Evolutionary conservation across 768 basidiomycete species (phyloP).

Genomic region (Dioszegia aurantiaca): DNA sequence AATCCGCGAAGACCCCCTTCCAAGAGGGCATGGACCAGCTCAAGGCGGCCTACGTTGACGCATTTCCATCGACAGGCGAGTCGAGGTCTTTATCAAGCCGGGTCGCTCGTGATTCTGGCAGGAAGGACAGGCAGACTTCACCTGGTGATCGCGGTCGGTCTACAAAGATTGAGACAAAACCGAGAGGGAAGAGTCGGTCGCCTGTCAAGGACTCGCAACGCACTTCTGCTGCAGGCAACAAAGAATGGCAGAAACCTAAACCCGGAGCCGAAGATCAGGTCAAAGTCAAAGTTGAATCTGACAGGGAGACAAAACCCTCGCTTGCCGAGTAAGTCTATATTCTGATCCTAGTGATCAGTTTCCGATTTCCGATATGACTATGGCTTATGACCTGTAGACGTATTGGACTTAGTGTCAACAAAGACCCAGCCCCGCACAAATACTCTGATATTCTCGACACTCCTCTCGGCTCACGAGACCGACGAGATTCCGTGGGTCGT

Average conservation of each 20-base stretch:
- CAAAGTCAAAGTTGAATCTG: too few relatives aligned
- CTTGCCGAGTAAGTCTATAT: constrained; percentile 11
- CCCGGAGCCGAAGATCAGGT: neutral
- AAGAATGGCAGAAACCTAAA: neutral
- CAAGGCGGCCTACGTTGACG: too few relatives aligned
- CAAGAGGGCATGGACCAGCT: too few relatives aligned
- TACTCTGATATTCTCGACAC: too few relatives aligned
- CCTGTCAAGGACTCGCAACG: constrained; percentile 5
- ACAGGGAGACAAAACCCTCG: constrained; percentile 1
- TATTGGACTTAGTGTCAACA: too few relatives aligned
- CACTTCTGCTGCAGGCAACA: neutral
- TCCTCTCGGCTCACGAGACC: neutral
- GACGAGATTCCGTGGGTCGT: neutral
- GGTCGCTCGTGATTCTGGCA: neutral
- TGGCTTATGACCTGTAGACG: neutral
- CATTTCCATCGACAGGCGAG: too few relatives aligned
- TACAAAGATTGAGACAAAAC: too few relatives aligned
- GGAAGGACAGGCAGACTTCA: neutral
- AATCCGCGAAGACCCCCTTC: too few relatives aligned
- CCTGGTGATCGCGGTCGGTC: too few relatives aligned
- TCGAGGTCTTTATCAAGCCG: neutral
- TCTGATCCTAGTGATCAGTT: too few relatives aligned
- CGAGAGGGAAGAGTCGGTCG: constrained; percentile 5
- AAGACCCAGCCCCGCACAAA: too few relatives aligned
- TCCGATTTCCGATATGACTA: too few relatives aligned